Base-by-base conservation (phyloP, 306 rosid genomes). In the Medicago lupulina region DNA sequence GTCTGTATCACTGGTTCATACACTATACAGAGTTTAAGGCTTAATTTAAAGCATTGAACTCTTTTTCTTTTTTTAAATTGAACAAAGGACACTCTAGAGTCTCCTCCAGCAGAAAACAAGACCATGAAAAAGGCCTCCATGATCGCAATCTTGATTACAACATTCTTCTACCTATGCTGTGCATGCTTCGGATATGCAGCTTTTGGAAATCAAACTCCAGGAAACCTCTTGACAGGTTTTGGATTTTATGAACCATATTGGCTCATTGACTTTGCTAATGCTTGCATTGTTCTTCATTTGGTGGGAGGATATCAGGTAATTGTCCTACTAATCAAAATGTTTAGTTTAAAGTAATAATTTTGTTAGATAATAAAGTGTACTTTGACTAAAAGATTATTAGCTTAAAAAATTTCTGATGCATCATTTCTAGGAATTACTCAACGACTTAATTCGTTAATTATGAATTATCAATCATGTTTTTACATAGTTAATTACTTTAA, bases 241-340 rank as follows among this genome's bases (percentile, higher is more conserved):
- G 96, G 97, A 3, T 94, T 89, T 71, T 94, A 86, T 1, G 93
- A 91, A 57, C 98, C 94, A 44, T 88, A 76, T 39, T 94, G 97
- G 98, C 97, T 94, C 70, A 9, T 94, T 44, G 92, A 88, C 79
- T 79, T 94, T 7, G 97, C 98, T 9, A 91, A 94, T 86, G 96
- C 94, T 63, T 94, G 96, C 86, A 63, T 94, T 57, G 87, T 87
- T 76, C 82, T 94, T 70, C 96, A 94, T 81, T 63, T 94, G 78
- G 83, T 94, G 7, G 98, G 97, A 85, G 98, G 96, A 76, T 94
- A 89, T 86, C 98, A 89, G 97, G 98, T 94, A 41, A 18, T 71
- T 23, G 49, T 54, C 28, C 54, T 59, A 38, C 54, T 39, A 61
- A 44, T 50, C 28, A 25, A 50, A 39, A 8, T 75, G 49, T 1